Conservation (phyloP, 345 rosid species). For the Pugionium cornutum region DNA sequence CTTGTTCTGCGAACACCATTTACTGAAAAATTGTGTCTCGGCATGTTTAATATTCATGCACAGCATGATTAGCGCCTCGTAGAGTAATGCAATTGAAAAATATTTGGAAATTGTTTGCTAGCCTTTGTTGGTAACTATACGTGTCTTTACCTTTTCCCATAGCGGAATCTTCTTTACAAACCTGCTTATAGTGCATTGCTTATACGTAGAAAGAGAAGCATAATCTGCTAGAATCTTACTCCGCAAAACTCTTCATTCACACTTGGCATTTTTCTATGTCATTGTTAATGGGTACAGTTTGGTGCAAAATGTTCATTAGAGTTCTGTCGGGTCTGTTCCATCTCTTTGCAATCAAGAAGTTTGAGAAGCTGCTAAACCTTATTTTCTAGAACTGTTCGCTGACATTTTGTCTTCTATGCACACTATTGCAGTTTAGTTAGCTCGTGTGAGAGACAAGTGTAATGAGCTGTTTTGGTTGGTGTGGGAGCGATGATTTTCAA, state of each 20-base stretch:
- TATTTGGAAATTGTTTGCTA: neutral
- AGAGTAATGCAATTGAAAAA: neutral
- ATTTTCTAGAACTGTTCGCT: neutral
- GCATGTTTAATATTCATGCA: neutral
- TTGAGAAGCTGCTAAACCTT: neutral
- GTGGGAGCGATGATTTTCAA: slow-evolving; percentile 50
- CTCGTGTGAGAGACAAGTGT: slow-evolving; percentile 26
- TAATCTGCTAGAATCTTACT: slow-evolving; percentile 3
- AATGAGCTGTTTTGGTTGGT: slow-evolving; percentile 71
- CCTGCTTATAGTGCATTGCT: neutral
- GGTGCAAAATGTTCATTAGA: neutral
- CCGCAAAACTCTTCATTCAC: neutral
- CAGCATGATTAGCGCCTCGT: neutral
- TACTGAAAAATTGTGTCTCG: neutral
- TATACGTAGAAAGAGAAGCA: neutral
- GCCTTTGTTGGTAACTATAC: neutral
- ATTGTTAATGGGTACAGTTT: neutral
- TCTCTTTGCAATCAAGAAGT: neutral
- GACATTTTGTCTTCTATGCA: neutral
- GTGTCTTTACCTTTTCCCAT: neutral
- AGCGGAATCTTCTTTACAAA: neutral
- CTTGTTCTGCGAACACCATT: neutral
- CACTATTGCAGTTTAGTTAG: neutral
- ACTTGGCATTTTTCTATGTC: neutral
- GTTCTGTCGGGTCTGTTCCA: neutral